Percentiles rank a stretch among this genome's conserved stretches.
phyloP scores from a whole-genome alignment of 2,329 filamentous ascomycete genomes.

The Dactylellina leptospora region DNA sequence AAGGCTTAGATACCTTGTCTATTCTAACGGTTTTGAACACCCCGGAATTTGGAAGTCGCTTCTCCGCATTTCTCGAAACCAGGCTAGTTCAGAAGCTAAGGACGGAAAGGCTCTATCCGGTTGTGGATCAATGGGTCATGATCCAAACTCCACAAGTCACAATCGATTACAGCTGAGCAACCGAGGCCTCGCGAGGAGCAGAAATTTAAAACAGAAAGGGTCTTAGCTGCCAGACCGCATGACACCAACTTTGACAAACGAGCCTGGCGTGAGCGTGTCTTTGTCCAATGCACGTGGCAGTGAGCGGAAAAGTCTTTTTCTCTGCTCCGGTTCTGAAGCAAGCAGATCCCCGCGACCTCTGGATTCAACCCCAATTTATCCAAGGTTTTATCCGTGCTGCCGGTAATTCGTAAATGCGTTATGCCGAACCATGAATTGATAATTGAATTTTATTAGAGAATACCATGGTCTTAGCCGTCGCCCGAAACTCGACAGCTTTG shows the following conservation, averaged over 20 bases:
- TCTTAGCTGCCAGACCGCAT: constrained; percentile 12
- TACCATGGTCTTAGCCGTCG: constrained; percentile 17
- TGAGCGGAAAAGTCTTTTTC: background rate
- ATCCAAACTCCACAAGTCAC: background rate
- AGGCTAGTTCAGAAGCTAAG: background rate
- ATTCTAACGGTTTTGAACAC: no score
- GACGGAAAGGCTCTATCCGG: constrained; percentile 12
- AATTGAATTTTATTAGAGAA: background rate
- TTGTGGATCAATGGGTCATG: background rate
- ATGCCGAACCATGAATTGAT: constrained; percentile 4
- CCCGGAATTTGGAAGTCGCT: background rate
- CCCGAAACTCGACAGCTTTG: no score
- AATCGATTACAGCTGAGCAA: no score
- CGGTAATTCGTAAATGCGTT: constrained; percentile 12
- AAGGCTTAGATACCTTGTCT: no score
- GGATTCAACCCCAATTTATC: constrained; percentile 30
- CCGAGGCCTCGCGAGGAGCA: no score
- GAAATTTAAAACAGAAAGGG: constrained; percentile 28
- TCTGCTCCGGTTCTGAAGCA: no score
- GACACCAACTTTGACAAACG: constrained; percentile 26
- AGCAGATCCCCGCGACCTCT: background rate
- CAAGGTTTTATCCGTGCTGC: constrained; percentile 45
- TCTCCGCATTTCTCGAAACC: background rate
- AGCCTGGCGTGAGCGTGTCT: no score
- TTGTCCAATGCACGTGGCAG: constrained; percentile 25